Evolutionary conservation across 1,139 yeast genomes (phyloP).

Genomic region (Suhomyces chickasaworum): DNA sequence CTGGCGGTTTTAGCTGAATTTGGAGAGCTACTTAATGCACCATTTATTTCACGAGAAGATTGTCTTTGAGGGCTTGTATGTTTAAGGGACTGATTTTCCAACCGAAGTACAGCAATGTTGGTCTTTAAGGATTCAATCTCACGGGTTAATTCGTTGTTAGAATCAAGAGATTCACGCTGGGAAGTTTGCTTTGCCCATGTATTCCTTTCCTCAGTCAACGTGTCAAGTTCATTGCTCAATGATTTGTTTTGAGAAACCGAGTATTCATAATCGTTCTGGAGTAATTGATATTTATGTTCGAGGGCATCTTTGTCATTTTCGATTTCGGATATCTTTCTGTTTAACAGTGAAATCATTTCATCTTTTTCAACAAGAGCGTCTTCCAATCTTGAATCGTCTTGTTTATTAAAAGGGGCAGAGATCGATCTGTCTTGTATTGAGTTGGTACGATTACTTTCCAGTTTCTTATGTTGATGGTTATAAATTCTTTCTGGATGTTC

Average conservation of each 20-base stretch:
- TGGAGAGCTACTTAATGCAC: constrained; percentile 4
- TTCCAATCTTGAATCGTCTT: constrained; percentile 2
- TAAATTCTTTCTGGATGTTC: neutral
- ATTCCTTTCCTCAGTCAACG: constrained; percentile 19
- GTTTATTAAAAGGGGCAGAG: neutral
- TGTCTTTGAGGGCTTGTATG: constrained; percentile 16
- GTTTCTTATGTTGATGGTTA: neutral
- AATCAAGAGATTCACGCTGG: neutral
- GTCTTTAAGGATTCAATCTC: constrained; percentile 27
- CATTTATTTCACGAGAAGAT: constrained; percentile 11
- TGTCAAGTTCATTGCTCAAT: constrained; percentile 27
- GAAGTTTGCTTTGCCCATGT: constrained; percentile 11
- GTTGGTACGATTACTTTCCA: neutral
- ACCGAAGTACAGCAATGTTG: constrained; percentile 38
- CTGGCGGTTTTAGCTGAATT: constrained; percentile 6
- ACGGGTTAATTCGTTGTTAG: constrained; percentile 7
- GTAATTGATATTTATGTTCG: constrained; percentile 21
- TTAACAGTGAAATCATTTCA: constrained; percentile 34
- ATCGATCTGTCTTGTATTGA: neutral
- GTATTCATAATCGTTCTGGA: constrained; percentile 29
- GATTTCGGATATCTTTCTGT: constrained; percentile 22
- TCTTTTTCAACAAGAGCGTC: constrained; percentile 45
- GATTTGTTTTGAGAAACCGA: constrained; percentile 26
- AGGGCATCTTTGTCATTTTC: constrained; percentile 23
- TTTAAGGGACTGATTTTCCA: constrained; percentile 45